Base-by-base conservation (phyloP, 371 early-diverging fungal species). In the Mucor sp. region DNA sequence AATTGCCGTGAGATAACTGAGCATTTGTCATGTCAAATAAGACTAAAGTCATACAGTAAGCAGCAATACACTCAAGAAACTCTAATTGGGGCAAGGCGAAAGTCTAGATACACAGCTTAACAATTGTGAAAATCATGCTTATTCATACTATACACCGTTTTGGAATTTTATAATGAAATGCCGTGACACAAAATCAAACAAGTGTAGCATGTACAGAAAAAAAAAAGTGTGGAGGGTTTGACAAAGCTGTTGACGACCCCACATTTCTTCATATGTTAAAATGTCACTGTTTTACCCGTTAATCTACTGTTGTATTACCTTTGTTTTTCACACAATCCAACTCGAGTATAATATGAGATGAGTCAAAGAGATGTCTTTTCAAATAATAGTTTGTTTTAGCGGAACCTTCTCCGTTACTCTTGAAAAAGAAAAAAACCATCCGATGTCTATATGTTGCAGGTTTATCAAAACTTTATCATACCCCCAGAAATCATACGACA, bases 211-310 rank as follows among this genome's bases (percentile, higher is more conserved):
- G 23, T 23, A 50, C 25, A 50, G 25, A 50, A 25, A 50, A 47
- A 47, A 47, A 47, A 6, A 25, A 30, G 30, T 30, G 30, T 30
- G 6, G 50, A 21, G 19, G 44, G 50, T 50, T 50, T 50, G 50
- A 50, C 50, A 50, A 19, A 25, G 25, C 50, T 25, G 8, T 33
- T 33, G 21, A 23, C 50, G 25, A 50, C 50, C 50, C 50, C 50
- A 50, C 50, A 50, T 50, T 50, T 44, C 44, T 44, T n/a, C 44
- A 44, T 44, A 44, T 44, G 44, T 44, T 44, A 44, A 50, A 50
- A 25, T 50, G 50, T 50, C 50, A 50, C 50, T 50, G 25, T 25
- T 50, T 50, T 50, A 50, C 50, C 50, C 50, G 50, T 50, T 23
- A 50, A 50, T 50, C 25, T 25, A 50, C 3, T 50, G 25, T 25